A percentile compares a stretch with the other conserved stretches of the same genome.
phyloP scores from a whole-genome alignment of 441 rosid species.

The Corymbia citriodora region DNA sequence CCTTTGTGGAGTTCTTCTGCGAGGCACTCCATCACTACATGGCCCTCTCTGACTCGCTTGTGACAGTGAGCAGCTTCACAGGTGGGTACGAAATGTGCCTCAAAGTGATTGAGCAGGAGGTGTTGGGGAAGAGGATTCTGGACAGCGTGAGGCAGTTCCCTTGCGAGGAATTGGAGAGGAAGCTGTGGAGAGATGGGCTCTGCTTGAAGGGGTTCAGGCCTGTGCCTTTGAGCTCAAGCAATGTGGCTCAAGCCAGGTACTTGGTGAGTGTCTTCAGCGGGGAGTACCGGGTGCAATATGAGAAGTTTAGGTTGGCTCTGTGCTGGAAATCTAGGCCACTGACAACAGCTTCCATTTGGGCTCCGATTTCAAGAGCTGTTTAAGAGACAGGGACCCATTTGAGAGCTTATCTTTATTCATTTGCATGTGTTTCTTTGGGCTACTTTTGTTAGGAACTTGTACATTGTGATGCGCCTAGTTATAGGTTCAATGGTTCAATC shows the following conservation, averaged over 20 bases:
- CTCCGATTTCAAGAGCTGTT: neutral
- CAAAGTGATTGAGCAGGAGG: conserved; percentile 11
- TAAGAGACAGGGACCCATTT: neutral
- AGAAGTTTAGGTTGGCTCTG: conserved; percentile 11
- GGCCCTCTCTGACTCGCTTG: conserved; percentile 17
- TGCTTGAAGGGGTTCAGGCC: conserved; percentile 6
- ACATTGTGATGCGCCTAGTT: neutral
- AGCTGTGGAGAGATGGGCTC: conserved; percentile 5
- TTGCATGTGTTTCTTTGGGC: neutral
- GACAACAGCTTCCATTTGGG: conserved; percentile 24
- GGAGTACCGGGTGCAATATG: conserved; percentile 18
- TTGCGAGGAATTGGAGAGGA: neutral
- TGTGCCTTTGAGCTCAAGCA: conserved; percentile 1
- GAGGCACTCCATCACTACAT: conserved; percentile 29
- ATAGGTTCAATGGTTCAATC: neutral
- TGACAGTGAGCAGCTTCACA: neutral
- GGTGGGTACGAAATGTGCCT: conserved; percentile 1
- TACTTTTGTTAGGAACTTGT: neutral
- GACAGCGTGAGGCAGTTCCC: conserved; percentile 15
- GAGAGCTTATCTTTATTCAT: neutral
- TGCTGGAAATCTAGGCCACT: conserved; percentile 24
- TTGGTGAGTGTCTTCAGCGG: conserved; percentile 13
- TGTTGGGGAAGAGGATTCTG: conserved; percentile 5
- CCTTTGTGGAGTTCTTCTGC: conserved; percentile 18
- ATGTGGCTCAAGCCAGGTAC: conserved; percentile 21